Conservation (phyloP, 2,329 filamentous ascomycete species). For the Epichloe glyceriae region DNA sequence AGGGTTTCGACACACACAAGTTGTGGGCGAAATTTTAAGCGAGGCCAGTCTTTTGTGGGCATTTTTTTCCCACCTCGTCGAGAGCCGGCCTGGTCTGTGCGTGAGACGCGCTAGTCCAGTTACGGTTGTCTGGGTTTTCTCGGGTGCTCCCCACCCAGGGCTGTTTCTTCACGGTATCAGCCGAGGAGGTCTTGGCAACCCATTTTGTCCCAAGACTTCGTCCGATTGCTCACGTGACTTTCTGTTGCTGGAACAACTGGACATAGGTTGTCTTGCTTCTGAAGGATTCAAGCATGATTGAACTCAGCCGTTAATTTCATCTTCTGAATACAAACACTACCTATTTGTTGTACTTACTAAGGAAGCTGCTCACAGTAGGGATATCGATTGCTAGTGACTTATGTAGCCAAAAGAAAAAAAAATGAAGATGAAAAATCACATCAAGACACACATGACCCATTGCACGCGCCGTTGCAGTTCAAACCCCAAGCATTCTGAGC, state of each 20-base stretch:
- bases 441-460: neutral
- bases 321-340: neutral
- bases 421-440: neutral
- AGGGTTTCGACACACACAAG: slow-evolving; percentile 12
- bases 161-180: slow-evolving; percentile 7
- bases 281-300: neutral
- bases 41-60: slow-evolving; percentile 13
- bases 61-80: no score
- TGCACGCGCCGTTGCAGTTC: slow-evolving; percentile 1
- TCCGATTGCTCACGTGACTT: neutral
- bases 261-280: neutral
- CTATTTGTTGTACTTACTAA: neutral
- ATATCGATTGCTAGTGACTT: slow-evolving; percentile 16
- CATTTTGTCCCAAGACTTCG: neutral
- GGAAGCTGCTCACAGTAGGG: slow-evolving; percentile 8
- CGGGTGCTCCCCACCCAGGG: neutral
- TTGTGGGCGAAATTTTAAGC: slow-evolving; percentile 29
- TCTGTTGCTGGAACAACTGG: neutral
- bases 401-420: slow-evolving; percentile 15
- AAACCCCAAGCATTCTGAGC: neutral
- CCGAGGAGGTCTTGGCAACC: neutral
- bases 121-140: slow-evolving; percentile 4
- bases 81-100: slow-evolving; percentile 12
- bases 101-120: slow-evolving; percentile 1
- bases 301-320: neutral